A percentile compares a stretch with the other conserved stretches of the same genome.
These are phyloP conservation scores for Sporothrix curviconia DNA, from an alignment of 2,329 filamentous ascomycete genomes.

Conservation along the genomic window DNA sequence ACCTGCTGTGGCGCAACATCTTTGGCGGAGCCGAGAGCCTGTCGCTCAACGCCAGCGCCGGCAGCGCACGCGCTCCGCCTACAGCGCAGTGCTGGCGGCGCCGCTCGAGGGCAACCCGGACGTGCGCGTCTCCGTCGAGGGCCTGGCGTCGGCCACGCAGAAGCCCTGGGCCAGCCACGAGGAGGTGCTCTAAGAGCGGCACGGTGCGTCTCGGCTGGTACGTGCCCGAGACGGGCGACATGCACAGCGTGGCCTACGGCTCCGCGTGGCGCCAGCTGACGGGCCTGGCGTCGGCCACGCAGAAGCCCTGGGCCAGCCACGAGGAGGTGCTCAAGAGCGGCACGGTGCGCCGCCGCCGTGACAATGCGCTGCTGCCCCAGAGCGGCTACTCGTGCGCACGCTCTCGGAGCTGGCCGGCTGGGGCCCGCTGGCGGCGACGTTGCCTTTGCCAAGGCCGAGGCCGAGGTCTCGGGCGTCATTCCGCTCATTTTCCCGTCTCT, in stretches of 20 bases:
- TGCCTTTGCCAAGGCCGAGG: slow-evolving; percentile 86
- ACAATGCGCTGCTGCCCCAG: slow-evolving; percentile 78
- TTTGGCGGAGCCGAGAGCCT: slow-evolving; percentile 90
- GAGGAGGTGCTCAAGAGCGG: slow-evolving; percentile 57
- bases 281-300: slow-evolving; percentile 68
- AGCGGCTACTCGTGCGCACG: slow-evolving; percentile 73
- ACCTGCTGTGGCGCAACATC: slow-evolving; percentile 80
- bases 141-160: slow-evolving; percentile 72
- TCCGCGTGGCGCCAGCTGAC: slow-evolving; percentile 86
- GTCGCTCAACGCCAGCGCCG: slow-evolving; percentile 77
- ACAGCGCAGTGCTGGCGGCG: slow-evolving; percentile 77
- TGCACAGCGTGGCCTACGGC: slow-evolving; percentile 73
- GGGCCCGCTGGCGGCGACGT: slow-evolving; percentile 80
- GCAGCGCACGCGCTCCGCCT: slow-evolving; percentile 84
- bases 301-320: too few species aligned
- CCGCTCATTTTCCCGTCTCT: slow-evolving; percentile 59
- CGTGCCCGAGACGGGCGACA: slow-evolving; percentile 50
- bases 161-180: slow-evolving; percentile 95
- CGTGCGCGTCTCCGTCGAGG: slow-evolving; percentile 70
- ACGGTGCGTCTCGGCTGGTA: slow-evolving; percentile 72
- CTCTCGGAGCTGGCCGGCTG: slow-evolving; percentile 79
- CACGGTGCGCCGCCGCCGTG: slow-evolving; percentile 60
- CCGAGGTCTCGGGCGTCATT: slow-evolving; percentile 71
- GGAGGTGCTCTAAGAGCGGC: slow-evolving; percentile 73
- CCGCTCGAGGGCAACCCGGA: slow-evolving; percentile 82